phyloP scores from a whole-genome alignment of 1,139 yeast species.

The Lodderomyces pseudojiufengensis region DNA sequence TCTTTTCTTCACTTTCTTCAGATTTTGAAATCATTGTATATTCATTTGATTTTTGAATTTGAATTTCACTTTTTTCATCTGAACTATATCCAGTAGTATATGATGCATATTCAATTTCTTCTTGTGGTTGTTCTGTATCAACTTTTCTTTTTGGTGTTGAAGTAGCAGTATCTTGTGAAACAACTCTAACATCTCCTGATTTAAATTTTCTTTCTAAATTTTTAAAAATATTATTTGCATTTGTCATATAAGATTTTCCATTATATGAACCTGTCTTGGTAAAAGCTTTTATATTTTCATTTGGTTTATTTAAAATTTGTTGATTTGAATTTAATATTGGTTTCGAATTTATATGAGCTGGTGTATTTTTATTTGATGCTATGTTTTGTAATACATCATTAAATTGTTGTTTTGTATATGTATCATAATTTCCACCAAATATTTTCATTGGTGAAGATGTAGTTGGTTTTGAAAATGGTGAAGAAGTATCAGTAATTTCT shows the following conservation, averaged over 20 bases:
- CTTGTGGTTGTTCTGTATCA: constrained; percentile 2
- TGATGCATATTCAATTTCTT: constrained; percentile 23
- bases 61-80: constrained; percentile 19
- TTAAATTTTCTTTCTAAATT: constrained; percentile 33
- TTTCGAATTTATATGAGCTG: constrained; percentile 7
- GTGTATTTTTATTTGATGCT: constrained; percentile 14
- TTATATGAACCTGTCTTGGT: constrained; percentile 31
- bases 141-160: constrained; percentile 33
- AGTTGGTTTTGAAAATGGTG: neutral
- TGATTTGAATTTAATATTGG: constrained; percentile 7
- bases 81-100: constrained; percentile 30
- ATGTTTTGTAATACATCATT: constrained; percentile 29
- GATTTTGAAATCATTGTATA: constrained; percentile 1
- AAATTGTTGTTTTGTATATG: constrained; percentile 39
- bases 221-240: constrained; percentile 40
- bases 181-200: constrained; percentile 5
- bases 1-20: constrained; percentile 10
- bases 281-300: constrained; percentile 34
- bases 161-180: constrained; percentile 28
- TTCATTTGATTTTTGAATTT: neutral
- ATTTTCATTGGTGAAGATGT: constrained; percentile 39
- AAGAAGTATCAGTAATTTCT: constrained; percentile 7
- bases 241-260: constrained; percentile 34
- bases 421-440: constrained; percentile 37
- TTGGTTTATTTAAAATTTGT: constrained; percentile 7